Evolutionary conservation across 1,284 basidiomycete genomes (phyloP), one percentile per base, ranked within the genome.

Genomic region (Cryptococcus neoformans): DNA sequence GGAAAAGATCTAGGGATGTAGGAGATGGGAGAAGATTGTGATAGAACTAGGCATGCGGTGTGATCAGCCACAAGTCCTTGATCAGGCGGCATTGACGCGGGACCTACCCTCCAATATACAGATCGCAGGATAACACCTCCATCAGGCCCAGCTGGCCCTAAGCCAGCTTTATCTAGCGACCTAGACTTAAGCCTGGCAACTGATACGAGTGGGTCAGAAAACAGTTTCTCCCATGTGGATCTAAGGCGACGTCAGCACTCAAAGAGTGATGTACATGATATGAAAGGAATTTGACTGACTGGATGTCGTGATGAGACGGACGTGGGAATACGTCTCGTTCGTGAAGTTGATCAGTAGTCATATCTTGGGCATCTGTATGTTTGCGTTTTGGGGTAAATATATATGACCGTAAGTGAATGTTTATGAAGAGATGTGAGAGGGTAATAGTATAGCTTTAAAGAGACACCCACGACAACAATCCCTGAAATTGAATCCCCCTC

Each of bases 31-130:
- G 62, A 2, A 78, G 60, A 14, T 60, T 66, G 55, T 74, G 72
- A 58, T 75, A 79, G 66, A 75, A 70, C 77, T 79, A 56, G n/a
- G 40, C 9, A 14, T 21, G 3, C 9, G 28, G 11, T 16, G 35
- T 53, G 51, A 14, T 42, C 34, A 6, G 28, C 28, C 28, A 28
- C 28, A 28, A 28, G 28, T 28, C 10, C n/a, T 10, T 34, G n/a
- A 8, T 34, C n/a, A 6, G n/a, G 10, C 6, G 9, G 3, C 16
- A 47, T 9, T 10, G 41, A 4, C 8, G 42, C 14, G 17, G 6
- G 28, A 62, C 74, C 56, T 41, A 78, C 78, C 45, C 78, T 60
- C 79, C 79, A 80, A 51, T 76, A 72, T 0, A 80, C 64, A 5
- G 77, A 78, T 9, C 79, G 65, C 44, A 76, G 59, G 3, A 65